Evolutionary conservation across 2,329 filamentous ascomycete species (phyloP), one percentile per base, ranked within the genome.

Genomic region (Monilinia aucupariae): DNA sequence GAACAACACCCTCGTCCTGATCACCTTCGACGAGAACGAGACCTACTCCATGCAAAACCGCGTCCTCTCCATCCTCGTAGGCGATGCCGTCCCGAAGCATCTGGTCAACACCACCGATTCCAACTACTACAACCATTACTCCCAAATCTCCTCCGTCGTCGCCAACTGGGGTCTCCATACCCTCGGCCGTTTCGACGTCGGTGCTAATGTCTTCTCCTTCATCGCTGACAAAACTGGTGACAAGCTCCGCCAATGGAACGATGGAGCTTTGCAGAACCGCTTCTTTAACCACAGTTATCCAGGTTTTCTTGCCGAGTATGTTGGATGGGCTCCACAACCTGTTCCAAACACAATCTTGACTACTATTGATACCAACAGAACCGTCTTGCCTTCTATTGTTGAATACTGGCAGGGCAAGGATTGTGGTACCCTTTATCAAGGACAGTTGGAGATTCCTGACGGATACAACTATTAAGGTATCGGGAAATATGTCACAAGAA

Each of bases 21-120:
- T 94, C 64, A 92, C 86, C 12, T 94, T 91, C 71, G 91, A 94
- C 67, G 91, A 94, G 77, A 89, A 86, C 73, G 83, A 87, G 69
- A 85, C 82, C 12, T 91, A 92, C 75, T 75, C 79, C 7, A 76
- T 79, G 32, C 81, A 83, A 69, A 94, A 94, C 80, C 80, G 80
- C 48, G 82, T 94, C 59, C 82, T 90, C 64, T 83, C 79, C 66
- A 81, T 94, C 67, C 81, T 94, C 0, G 77, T 94, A 3, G 91
- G 90, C 20, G 89, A 89, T 64, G 87, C 85, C n/a, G 76, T 96
- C 2, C 88, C 89, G 13, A 59, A 78, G 5, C 59, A 81, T n/a
- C 80, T 89, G 1, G 76, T 85, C 49, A 88, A 88, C 62, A 91
- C 88, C 30, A 84, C 79, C 2, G 90, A 96, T 74, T 71, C 77